These are phyloP conservation scores for Coriolopsis trogii DNA, from an alignment of 1,284 basidiomycete genomes.

Conservation along the genomic window DNA sequence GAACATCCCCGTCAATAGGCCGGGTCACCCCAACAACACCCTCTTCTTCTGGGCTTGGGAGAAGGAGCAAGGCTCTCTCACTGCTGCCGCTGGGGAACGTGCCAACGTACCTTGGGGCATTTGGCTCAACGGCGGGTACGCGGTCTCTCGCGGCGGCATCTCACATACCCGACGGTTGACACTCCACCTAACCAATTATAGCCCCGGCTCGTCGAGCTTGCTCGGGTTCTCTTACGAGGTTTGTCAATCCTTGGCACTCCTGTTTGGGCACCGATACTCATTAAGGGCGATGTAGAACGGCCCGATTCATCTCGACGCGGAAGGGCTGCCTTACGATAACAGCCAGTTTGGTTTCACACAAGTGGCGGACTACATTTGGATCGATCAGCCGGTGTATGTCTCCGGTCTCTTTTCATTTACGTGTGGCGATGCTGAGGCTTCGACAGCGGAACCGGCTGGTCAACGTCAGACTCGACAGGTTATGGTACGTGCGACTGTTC, in stretches of 20 bases:
- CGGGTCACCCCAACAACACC: constrained; percentile 58
- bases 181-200: neutral
- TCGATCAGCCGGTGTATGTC: constrained; percentile 67
- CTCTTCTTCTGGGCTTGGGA: constrained; percentile 77
- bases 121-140: constrained; percentile 69
- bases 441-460: constrained; percentile 56
- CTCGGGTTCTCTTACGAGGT: constrained; percentile 68
- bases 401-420: neutral
- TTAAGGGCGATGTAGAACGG: constrained; percentile 53
- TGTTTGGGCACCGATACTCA: neutral
- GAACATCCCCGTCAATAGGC: constrained; percentile 64
- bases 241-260: constrained; percentile 9
- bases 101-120: constrained; percentile 66
- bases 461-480: constrained; percentile 58
- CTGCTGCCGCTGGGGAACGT: constrained; percentile 34
- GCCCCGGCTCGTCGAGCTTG: constrained; percentile 71
- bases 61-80: constrained; percentile 61
- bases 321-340: constrained; percentile 54
- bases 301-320: constrained; percentile 55
- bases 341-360: constrained; percentile 59
- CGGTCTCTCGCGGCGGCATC: neutral
- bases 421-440: neutral
- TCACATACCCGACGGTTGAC: neutral
- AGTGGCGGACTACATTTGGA: constrained; percentile 69
- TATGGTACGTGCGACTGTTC: constrained; percentile 8